A percentile compares a stretch with the other conserved stretches of the same genome.
phyloP scores from a whole-genome alignment of 2,329 filamentous ascomycete genomes.

The Colletotrichum spaethianum region DNA sequence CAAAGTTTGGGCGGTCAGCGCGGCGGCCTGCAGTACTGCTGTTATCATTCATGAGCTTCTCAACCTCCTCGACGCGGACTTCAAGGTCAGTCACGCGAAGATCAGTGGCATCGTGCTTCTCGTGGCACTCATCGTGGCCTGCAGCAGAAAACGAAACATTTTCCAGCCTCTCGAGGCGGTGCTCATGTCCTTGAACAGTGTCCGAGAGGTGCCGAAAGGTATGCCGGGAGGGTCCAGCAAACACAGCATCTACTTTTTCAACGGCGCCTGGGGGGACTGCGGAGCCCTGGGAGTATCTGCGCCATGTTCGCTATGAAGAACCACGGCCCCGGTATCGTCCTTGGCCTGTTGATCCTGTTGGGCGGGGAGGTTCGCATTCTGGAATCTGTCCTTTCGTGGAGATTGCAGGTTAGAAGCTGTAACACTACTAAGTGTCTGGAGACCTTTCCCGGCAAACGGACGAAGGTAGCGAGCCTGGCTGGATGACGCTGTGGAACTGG shows the following conservation, averaged over 20 bases:
- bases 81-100: slow-evolving; percentile 79
- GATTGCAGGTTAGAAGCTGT: slow-evolving; percentile 49
- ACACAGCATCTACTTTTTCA: slow-evolving; percentile 37
- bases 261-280: slow-evolving; percentile 35
- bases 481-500: slow-evolving; percentile 67
- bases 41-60: slow-evolving; percentile 66
- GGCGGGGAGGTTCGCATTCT: slow-evolving; percentile 38
- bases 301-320: slow-evolving; percentile 42
- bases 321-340: slow-evolving; percentile 47
- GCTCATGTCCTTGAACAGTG: slow-evolving; percentile 72
- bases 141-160: slow-evolving; percentile 77
- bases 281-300: slow-evolving; percentile 45
- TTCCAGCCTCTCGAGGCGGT: slow-evolving; percentile 78
- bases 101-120: slow-evolving; percentile 77
- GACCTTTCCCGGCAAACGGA: slow-evolving; percentile 69
- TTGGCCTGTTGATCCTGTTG: slow-evolving; percentile 41
- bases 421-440: slow-evolving; percentile 65
- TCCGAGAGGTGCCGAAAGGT: slow-evolving; percentile 63
- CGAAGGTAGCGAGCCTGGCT: slow-evolving; percentile 65
- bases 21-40: slow-evolving; percentile 57
- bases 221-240: slow-evolving; percentile 49
- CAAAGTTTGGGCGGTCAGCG: slow-evolving; percentile 53
- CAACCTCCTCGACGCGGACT: slow-evolving; percentile 71
- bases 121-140: slow-evolving; percentile 78
- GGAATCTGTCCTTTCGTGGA: slow-evolving; percentile 50